Base-by-base conservation (phyloP, 2,329 filamentous ascomycete genomes). In the Neofusicoccum sp. region DNA sequence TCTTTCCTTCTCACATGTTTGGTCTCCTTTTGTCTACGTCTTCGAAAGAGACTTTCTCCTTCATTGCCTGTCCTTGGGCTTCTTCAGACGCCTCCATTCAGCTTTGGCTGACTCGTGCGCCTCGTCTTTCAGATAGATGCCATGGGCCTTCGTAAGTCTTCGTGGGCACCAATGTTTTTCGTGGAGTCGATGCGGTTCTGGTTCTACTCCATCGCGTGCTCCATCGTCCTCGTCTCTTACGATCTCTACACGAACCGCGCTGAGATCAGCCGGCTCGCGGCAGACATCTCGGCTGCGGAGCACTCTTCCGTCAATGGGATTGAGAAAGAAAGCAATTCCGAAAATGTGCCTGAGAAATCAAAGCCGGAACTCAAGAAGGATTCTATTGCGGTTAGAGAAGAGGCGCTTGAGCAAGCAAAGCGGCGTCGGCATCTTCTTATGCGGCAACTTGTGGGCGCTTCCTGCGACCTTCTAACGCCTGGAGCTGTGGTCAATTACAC, bases 101-200 rank as follows among this genome's bases (percentile, higher is more conserved):
- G 53, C 38, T 44, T 9, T 11, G 41, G 12, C 30, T 58, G 54
- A 59, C 43, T 40, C n/a, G 6, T 34, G 3, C n/a, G 9, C 7
- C 30, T 12, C 6, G n/a, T 34, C 47, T n/a, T 20, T 24, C 43
- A 61, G 59, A 11, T 61, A 7, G 49, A 61, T 48, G 59, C 51
- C 9, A 57, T 57, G 59, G 59, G 51, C 4, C 14, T 61, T 2
- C 33, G n/a, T 9, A 61, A 57, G 43, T 57, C 43, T 41, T 54
- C 49, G 3, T 61, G 59, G 59, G 38, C 59, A n/a, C 59, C 59
- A 2, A 41, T 57, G 33, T 33, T 61, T 5, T 57, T 56, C 24
- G 40, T 56, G 33, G 59, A 61, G 49, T 45, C 49, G 14, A 57
- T 57, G 59, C 59, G 59, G 14, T 61, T 61, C 16, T 61, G 59